Conservation (phyloP, 2,329 filamentous ascomycete genomes). For the Pyrenophora graminea region DNA sequence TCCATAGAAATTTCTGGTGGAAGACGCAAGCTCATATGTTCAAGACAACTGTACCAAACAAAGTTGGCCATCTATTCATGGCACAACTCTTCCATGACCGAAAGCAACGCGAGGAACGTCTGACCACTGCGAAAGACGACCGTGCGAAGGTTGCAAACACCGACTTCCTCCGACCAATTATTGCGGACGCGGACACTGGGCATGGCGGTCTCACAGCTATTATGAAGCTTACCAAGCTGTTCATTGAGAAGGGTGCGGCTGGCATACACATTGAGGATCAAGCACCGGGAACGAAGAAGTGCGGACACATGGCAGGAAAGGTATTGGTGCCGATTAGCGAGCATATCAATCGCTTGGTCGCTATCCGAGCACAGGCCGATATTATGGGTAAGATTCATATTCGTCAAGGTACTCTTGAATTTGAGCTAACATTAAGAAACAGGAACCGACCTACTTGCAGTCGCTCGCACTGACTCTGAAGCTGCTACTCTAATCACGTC, state of each 20-base stretch:
- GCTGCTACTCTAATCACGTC: conserved; percentile 96
- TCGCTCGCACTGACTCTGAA: conserved; percentile 96
- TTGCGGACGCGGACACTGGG: conserved; percentile 96
- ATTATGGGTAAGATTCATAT: conserved; percentile 75
- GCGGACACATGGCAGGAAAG: conserved; percentile 98
- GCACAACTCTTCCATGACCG: conserved; percentile 99
- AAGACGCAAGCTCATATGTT: conserved; percentile 14
- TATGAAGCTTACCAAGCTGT: conserved; percentile 99
- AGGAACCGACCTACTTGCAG: conserved; percentile 83
- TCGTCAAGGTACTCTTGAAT: neutral
- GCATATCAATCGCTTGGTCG: conserved; percentile 96
- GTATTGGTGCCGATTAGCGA: conserved; percentile 95
- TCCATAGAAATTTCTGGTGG: neutral
- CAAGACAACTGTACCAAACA: conserved; percentile 96
- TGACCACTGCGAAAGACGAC: conserved; percentile 73
- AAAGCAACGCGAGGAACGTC: conserved; percentile 94
- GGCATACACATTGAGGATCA: conserved; percentile 99
- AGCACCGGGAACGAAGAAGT: conserved; percentile 98
- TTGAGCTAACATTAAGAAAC: neutral
- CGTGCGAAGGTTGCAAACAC: conserved; percentile 76
- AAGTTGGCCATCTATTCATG: conserved; percentile 96
- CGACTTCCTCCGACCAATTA: conserved; percentile 93
- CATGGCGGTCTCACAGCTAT: conserved; percentile 97
- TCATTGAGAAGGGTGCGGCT: conserved; percentile 93
- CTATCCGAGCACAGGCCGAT: conserved; percentile 95